Conservation (phyloP, 1,139 yeast genomes). For the Lodderomyces theae region DNA sequence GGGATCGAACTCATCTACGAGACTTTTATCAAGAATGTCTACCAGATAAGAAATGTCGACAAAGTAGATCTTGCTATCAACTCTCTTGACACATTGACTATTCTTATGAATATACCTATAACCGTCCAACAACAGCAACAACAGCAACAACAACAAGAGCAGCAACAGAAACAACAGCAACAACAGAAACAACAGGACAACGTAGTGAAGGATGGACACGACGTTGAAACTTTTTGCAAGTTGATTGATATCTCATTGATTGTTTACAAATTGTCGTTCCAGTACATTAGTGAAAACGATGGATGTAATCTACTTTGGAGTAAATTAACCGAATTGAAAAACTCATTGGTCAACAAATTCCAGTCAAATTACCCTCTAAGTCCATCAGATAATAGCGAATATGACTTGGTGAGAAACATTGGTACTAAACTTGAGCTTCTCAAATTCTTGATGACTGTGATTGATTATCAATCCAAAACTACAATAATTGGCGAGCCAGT, state of each 20-base stretch:
- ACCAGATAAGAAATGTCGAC: slow-evolving; percentile 17
- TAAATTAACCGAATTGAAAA: slow-evolving; percentile 42
- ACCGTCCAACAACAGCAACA: slow-evolving; percentile 8
- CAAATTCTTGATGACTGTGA: slow-evolving; percentile 69
- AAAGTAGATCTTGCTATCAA: slow-evolving; percentile 45
- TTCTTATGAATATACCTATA: slow-evolving; percentile 23
- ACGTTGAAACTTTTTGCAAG: slow-evolving; percentile 29
- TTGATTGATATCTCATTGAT: slow-evolving; percentile 36
- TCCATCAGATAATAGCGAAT: slow-evolving; percentile 47
- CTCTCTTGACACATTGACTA: slow-evolving; percentile 33
- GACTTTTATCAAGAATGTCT: slow-evolving; percentile 33
- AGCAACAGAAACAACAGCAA: not conserved
- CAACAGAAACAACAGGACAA: slow-evolving; percentile 1
- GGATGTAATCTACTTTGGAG: slow-evolving; percentile 44
- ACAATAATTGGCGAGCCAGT: slow-evolving; percentile 20
- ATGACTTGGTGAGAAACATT: slow-evolving; percentile 48
- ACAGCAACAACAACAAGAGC: not conserved
- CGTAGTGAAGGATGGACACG: slow-evolving; percentile 13
- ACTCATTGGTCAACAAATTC: slow-evolving; percentile 35
- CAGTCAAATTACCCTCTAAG: slow-evolving; percentile 42
- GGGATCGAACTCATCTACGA: slow-evolving; percentile 46
- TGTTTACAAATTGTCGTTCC: slow-evolving; percentile 39
- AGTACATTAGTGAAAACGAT: slow-evolving; percentile 43
- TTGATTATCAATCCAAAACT: slow-evolving; percentile 65
- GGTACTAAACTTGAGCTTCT: slow-evolving; percentile 63